Base-by-base conservation (phyloP, 805 yeast genomes). In the Sungouiozyma ichnusensis region DNA sequence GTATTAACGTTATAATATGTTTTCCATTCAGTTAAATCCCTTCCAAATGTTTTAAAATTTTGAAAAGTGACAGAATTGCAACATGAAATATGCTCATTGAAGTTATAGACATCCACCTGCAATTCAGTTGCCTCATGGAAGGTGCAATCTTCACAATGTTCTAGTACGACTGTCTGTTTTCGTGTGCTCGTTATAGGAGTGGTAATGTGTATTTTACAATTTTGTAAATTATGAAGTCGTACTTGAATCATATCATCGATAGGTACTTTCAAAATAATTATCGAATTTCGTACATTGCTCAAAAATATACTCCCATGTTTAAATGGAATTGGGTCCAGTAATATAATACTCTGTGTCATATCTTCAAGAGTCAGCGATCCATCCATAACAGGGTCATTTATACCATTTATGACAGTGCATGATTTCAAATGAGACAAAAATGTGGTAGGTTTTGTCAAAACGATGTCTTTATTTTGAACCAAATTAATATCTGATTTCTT, bases 111-210 rank as follows among this genome's bases (percentile, higher is more conserved):
- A 2, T 20, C 19, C 16, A 57, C 13, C 7, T 37, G 27, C 3
- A 47, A 27, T 35, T 48, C 37, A 13, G 52, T 45, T 16, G 39
- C 19, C 20, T 34, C 37, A 35, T 53, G 55, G 40, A 60, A 54
- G 13, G 38, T 39, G 20, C 57, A 55, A 5, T 50, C 39, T 13
- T 41, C 7, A 33, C 54, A 54, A 40, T 51, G 42, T 38, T 60
- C 65, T 9, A 60, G 42, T 3, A 58, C 42, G 3, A 60, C 49
- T 8, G 45, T 47, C 40, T 58, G 63, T 16, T 36, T 40, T 13
- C 16, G 24, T 34, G 36, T 35, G 14, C 7, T 33, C 16, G 44
- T 15, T 4, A 36, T 32, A 9, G 29, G 18, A 8, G 40, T 16
- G 2, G 39, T 42, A 11, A 60, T 42, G 18, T 38, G 33, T 16